Evolutionary conservation across 2,329 filamentous ascomycete genomes (phyloP), one percentile per base, ranked within the genome.

Genomic region (Cladosporium sp.): DNA sequence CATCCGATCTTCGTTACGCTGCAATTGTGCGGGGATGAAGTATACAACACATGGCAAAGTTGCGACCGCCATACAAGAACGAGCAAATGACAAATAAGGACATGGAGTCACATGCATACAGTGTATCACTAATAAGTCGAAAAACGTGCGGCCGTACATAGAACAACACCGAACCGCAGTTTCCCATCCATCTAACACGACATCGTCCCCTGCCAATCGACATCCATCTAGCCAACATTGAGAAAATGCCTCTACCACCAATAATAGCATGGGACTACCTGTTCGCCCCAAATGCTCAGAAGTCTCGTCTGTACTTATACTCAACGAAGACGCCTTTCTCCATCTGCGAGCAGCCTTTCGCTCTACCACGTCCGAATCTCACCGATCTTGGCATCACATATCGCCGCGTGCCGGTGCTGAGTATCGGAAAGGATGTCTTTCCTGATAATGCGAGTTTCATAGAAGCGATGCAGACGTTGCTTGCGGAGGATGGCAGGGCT

Each of bases 311-410:
- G 51, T 64, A 63, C 49, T 59, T 64, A 28, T 62, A 63, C 40
- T 50, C 58, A 9, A 65, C 61, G 28, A 49, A 60, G 2, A 65
- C 60, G 12, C 62, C 64, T 3, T 66, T 64, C 60, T 65, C 60
- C 38, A 66, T 66, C 60, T 67, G 65, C 61, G 63, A 67, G 37
- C 66, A 68, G 58, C 66, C 66, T 15, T 65, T 66, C 56, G 61
- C 61, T 39, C 59, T 67, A 3, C 66, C 66, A 5, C 64, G 66
- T 11, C 65, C 66, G 5, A 59, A 61, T 28, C 60, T 68, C 15
- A 40, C 59, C 3, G 60, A 62, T 17, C 22, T 68, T 1, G 66
- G 66, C 6, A 64, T 68, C 39, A 67, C 62, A 1, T 68, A 69
- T 55, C 64, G 66, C 6, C 59, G 66, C 12, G 61, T 68, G 8